Percentiles rank a stretch among this genome's conserved stretches.
Conservation (phyloP, 176 grass and related monocot genomes). For the Luzula sylvatica region DNA sequence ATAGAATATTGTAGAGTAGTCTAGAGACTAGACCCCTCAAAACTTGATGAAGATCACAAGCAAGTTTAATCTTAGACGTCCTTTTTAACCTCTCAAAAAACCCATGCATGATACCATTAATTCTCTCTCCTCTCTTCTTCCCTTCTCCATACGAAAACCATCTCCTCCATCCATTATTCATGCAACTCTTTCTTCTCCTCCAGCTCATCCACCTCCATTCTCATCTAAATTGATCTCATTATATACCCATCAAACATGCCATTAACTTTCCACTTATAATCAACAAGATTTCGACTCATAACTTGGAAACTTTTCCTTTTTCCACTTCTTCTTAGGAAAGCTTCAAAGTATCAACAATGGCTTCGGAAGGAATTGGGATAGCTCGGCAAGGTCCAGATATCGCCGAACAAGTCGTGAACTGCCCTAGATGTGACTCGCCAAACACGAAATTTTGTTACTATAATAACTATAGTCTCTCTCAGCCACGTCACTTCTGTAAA, state of each 20-base stretch:
- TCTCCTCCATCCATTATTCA: slow-evolving; percentile 35
- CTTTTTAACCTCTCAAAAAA: slow-evolving; percentile 68
- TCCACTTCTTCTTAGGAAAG: not conserved
- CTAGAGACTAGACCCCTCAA: not conserved
- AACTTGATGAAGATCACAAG: slow-evolving; percentile 92
- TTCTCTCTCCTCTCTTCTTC: slow-evolving; percentile 39
- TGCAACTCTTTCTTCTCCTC: slow-evolving; percentile 12
- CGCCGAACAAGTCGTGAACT: slow-evolving; percentile 40
- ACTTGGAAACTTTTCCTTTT: too few relatives aligned
- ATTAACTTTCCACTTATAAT: too few relatives aligned
- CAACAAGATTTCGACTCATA: too few relatives aligned
- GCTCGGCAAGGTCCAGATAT: slow-evolving; percentile 11
- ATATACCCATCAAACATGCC: too few relatives aligned
- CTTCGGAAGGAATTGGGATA: slow-evolving; percentile 7
- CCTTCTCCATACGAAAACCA: slow-evolving; percentile 66
- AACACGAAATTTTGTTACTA: slow-evolving; percentile 99
- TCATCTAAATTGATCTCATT: not conserved
- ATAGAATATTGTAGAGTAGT: slow-evolving; percentile 14
- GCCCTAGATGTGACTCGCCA: slow-evolving; percentile 88
- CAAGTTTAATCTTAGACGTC: slow-evolving; percentile 50
- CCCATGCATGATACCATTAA: slow-evolving; percentile 63
- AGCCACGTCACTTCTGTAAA: slow-evolving; percentile 97
- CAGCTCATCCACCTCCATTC: slow-evolving; percentile 22
- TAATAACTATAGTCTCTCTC: slow-evolving; percentile 93
- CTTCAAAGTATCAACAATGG: slow-evolving; percentile 28